Conservation (phyloP, 2,329 filamentous ascomycete genomes). For the Aspergillus arachidicola region DNA sequence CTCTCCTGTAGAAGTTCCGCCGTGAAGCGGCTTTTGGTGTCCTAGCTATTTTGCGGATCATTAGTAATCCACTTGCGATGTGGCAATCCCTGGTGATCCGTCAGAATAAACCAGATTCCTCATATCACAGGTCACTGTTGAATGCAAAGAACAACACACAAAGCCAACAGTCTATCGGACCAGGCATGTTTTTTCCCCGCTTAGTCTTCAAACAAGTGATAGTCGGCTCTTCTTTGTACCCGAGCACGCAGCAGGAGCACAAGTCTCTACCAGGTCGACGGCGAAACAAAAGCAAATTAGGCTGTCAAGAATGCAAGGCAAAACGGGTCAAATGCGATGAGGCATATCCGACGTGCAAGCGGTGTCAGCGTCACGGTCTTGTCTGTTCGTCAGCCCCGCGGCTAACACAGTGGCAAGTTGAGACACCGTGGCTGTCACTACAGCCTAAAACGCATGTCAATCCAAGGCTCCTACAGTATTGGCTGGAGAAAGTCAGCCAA, state of each 20-base stretch:
- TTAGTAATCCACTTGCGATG: no score
- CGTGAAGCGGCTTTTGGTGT: no score
- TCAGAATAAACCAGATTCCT: no score
- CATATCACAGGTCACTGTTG: no score
- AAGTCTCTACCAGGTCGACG: no score
- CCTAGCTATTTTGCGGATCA: no score
- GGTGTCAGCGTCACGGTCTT: constrained; percentile 17
- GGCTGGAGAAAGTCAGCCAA: constrained; percentile 21
- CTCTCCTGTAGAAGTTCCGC: no score
- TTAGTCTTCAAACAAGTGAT: constrained; percentile 12
- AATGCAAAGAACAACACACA: no score
- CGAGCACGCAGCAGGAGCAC: constrained; percentile 12
- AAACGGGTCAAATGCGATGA: constrained; percentile 26
- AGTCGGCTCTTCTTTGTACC: neutral
- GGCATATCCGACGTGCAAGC: constrained; percentile 20
- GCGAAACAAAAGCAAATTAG: constrained; percentile 18
- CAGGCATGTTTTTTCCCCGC: constrained; percentile 12
- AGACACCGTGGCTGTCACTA: constrained; percentile 16
- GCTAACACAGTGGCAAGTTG: constrained; percentile 17
- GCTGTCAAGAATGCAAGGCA: constrained; percentile 23
- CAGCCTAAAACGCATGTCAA: constrained; percentile 9
- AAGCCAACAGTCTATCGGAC: no score
- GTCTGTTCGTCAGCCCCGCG: constrained; percentile 15
- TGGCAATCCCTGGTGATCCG: no score
- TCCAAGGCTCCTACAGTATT: constrained; percentile 18